Conservation (phyloP, 805 yeast species). For the Barnettozyma botsteinii region DNA sequence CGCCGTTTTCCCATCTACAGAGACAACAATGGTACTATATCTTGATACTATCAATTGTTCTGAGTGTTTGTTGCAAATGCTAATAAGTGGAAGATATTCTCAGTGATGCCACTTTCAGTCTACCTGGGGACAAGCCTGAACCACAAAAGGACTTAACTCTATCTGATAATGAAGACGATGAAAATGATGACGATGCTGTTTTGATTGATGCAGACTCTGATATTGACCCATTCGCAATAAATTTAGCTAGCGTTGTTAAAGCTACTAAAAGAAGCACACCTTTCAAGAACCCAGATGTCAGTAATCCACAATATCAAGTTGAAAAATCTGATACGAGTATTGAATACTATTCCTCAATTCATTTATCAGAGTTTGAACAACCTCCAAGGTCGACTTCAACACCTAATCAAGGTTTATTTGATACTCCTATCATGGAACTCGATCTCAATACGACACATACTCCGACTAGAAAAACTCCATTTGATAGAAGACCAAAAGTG, state of each 20-base stretch:
- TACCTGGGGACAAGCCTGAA: constrained; percentile 6
- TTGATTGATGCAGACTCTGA: background rate
- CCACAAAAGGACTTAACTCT: background rate
- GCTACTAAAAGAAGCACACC: constrained; percentile 1
- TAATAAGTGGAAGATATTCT: constrained; percentile 2
- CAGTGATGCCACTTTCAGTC: constrained; percentile 11
- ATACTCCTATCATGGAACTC: constrained; percentile 2
- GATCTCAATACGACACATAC: no score
- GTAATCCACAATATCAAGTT: background rate
- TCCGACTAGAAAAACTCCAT: no score
- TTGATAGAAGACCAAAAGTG: constrained; percentile 11
- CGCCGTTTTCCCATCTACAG: constrained; percentile 21
- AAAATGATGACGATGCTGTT: background rate
- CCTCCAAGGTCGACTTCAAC: constrained; percentile 26
- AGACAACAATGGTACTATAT: constrained; percentile 21
- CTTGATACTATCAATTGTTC: background rate
- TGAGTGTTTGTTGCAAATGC: background rate
- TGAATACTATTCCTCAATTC: constrained; percentile 16
- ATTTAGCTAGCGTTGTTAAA: constrained; percentile 6
- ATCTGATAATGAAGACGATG: background rate
- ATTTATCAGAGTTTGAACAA: constrained; percentile 24
- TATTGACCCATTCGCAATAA: constrained; percentile 14
- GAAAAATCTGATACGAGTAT: background rate
- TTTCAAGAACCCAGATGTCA: background rate
- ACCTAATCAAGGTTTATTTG: constrained; percentile 14